Evolutionary conservation across 2,329 filamentous ascomycete species (phyloP).

Genomic region (Neurospora sp.): DNA sequence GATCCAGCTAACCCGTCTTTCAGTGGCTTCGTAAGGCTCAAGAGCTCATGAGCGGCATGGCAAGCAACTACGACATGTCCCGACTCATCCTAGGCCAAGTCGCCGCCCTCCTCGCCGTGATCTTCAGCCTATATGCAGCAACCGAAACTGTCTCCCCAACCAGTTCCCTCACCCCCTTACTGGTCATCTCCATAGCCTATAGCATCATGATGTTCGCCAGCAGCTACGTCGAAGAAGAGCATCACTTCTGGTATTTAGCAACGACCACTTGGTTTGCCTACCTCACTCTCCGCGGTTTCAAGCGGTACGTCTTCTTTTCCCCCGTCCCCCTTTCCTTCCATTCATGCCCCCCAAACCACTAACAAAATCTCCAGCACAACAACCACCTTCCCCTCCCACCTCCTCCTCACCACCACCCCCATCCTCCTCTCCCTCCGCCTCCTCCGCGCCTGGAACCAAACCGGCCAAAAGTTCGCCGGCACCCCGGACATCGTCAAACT

Average conservation of each 20-base stretch:
- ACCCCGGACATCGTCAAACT: constrained; percentile 73
- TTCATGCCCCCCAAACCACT: too few relatives aligned
- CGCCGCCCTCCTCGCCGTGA: constrained; percentile 27
- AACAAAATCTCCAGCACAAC: constrained; percentile 4
- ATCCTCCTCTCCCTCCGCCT: constrained; percentile 57
- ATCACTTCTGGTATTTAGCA: constrained; percentile 97
- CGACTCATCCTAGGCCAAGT: constrained; percentile 43
- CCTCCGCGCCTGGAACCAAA: constrained; percentile 83
- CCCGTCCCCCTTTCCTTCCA: neutral
- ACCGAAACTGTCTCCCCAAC: constrained; percentile 7
- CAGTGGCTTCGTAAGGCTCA: constrained; percentile 66
- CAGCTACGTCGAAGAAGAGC: constrained; percentile 96
- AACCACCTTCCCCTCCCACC: constrained; percentile 19
- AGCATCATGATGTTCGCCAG: constrained; percentile 93
- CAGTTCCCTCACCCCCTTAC: neutral
- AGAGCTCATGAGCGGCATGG: constrained; percentile 73
- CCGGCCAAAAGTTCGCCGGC: constrained; percentile 92
- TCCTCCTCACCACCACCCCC: constrained; percentile 25
- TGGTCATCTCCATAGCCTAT: constrained; percentile 50
- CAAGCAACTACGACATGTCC: constrained; percentile 79
- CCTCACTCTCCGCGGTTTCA: constrained; percentile 38
- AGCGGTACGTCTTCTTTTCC: constrained; percentile 21
- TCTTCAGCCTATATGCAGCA: constrained; percentile 32
- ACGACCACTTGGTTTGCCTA: constrained; percentile 59
- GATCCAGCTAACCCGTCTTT: constrained; percentile 11